Conservation (phyloP, 2,329 filamentous ascomycete genomes). For the Neoscytalidium dimidiatum region DNA sequence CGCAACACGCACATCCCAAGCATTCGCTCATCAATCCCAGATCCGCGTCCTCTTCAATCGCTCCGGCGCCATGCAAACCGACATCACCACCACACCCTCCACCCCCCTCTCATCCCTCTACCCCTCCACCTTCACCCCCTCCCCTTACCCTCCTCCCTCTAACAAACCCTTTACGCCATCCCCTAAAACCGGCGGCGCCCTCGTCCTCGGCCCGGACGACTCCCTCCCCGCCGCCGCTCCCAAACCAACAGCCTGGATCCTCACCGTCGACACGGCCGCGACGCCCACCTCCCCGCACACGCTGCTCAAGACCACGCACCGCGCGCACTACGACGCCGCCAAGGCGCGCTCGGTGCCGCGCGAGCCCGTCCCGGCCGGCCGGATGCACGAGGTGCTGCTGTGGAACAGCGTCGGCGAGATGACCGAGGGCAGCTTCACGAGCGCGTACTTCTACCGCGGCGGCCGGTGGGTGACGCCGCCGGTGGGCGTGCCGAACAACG, state of each 20-base stretch:
- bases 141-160: slow-evolving; percentile 30
- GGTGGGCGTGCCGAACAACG: slow-evolving; percentile 27
- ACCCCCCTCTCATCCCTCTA: slow-evolving; percentile 58
- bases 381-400: slow-evolving; percentile 68
- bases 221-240: slow-evolving; percentile 26
- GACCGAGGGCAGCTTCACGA: slow-evolving; percentile 85
- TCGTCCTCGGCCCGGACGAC: slow-evolving; percentile 33
- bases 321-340: slow-evolving; percentile 71
- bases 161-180: slow-evolving; percentile 33
- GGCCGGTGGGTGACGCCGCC: slow-evolving; percentile 80
- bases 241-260: slow-evolving; percentile 41
- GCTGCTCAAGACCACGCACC: slow-evolving; percentile 79
- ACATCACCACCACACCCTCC: slow-evolving; percentile 41
- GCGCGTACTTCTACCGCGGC: slow-evolving; percentile 75
- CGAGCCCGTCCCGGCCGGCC: slow-evolving; percentile 33
- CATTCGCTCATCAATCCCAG: slow-evolving; percentile 32
- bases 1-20: not conserved
- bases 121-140: slow-evolving; percentile 55
- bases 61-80: slow-evolving; percentile 36
- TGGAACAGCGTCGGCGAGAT: slow-evolving; percentile 66
- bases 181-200: slow-evolving; percentile 37
- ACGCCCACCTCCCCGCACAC: slow-evolving; percentile 67
- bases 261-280: slow-evolving; percentile 55
- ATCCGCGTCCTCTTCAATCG: slow-evolving; percentile 58
- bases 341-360: slow-evolving; percentile 61